These are phyloP conservation scores for Psilocybe azurescens DNA, from an alignment of 768 basidiomycete species.

Conservation along the genomic window DNA sequence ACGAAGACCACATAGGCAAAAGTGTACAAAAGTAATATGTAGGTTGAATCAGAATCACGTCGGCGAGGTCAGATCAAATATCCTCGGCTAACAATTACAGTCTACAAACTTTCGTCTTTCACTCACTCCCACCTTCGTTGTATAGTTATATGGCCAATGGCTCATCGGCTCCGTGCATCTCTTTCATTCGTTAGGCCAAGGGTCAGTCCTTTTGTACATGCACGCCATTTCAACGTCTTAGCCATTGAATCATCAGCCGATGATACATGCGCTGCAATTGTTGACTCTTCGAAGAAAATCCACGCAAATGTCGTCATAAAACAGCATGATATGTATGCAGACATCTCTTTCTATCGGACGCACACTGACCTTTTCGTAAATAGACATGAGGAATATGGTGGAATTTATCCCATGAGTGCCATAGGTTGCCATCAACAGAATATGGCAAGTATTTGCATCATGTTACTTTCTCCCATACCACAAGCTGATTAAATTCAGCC, in stretches of 20 bases:
- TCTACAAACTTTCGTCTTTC: background rate
- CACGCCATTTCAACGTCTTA: conserved; percentile 62
- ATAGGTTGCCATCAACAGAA: conserved; percentile 81
- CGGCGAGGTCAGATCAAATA: background rate
- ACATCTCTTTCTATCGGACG: background rate
- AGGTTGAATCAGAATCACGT: background rate
- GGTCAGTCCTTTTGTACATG: conserved; percentile 1
- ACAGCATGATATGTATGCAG: conserved; percentile 67
- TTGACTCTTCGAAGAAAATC: conserved; percentile 70
- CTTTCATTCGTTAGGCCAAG: conserved; percentile 1
- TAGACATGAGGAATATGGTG: conserved; percentile 67
- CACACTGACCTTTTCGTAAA: conserved; percentile 4
- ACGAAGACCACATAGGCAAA: conserved; percentile 32
- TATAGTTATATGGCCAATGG: background rate
- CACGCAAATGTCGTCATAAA: conserved; percentile 88
- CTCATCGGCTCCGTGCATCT: conserved; percentile 1
- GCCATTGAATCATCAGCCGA: conserved; percentile 91
- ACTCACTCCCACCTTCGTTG: background rate
- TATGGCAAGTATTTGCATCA: conserved; percentile 53
- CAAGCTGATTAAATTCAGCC: conserved; percentile 53
- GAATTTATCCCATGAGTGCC: conserved; percentile 81
- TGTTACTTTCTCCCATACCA: background rate
- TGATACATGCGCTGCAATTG: conserved; percentile 91
- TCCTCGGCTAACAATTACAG: background rate
- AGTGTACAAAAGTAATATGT: background rate